Evolutionary conservation across 495 filamentous ascomycete species (phyloP), one percentile per base, ranked within the genome.

Genomic region (Xylaria palmicola): DNA sequence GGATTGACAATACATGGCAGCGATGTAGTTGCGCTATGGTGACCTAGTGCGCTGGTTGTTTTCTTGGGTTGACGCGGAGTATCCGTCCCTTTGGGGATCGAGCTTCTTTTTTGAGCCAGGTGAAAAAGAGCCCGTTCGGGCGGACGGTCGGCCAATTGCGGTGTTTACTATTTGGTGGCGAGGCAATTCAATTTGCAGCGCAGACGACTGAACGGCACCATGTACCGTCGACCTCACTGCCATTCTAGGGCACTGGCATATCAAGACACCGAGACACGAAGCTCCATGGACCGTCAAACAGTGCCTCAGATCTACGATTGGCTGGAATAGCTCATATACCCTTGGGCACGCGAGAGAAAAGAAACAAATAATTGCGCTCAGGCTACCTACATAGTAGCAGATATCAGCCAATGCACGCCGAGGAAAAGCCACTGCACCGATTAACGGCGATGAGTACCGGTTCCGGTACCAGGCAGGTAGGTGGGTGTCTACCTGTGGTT

Each of bases 341-440:
- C 22, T 10, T 40, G 34, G 7, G 29, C 49, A 37, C 30, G n/a
- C 6, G n/a, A 26, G 20, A 29, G 19, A 32, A 53, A 36, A 53
- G 50, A 54, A 39, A 22, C 34, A 40, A 36, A 26, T 40, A 3
- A 54, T 24, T 13, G 12, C 19, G 20, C 17, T 36, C 9, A n/a
- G 17, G 29, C 19, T 29, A 24, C 15, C 15, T 40, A 54, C 19
- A 40, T 26, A 10, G 24, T 27, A 54, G 41, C 17, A 41, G 4
- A 41, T 19, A 41, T 54, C 24, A 30, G 51, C 24, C 29, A 53
- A 40, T 54, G 36, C 34, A 41, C 13, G 51, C 51, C 34, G 51
- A 54, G 36, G 41, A 40, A 40, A 40, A 54, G 34, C 51, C 51
- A 54, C 29, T 54, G 36, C 6, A 15, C 51, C 51, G 51, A 37